phyloP scores from a whole-genome alignment of 352 stramenopile species.

The Aphanomyces invadans region DNA sequence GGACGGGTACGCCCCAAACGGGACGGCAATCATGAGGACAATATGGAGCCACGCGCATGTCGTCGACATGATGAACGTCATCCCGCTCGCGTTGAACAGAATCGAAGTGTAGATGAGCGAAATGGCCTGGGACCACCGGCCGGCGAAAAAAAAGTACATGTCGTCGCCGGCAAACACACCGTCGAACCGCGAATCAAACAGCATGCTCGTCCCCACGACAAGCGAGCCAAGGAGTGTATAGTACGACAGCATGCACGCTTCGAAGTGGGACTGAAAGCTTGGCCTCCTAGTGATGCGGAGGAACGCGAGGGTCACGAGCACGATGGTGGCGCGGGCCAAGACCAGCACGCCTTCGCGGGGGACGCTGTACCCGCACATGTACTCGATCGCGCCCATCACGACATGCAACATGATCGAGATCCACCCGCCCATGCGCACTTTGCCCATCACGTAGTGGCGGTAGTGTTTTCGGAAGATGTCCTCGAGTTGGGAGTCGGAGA shows the following conservation, averaged over 20 bases:
- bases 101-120: conserved; percentile 48
- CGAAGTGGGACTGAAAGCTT: conserved; percentile 45
- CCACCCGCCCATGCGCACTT: conserved; percentile 45
- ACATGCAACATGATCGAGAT: conserved; percentile 44
- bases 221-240: conserved; percentile 35
- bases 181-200: not conserved
- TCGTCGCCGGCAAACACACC: not conserved
- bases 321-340: conserved; percentile 33
- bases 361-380: conserved; percentile 31
- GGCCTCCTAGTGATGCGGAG: conserved; percentile 35
- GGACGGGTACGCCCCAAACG: conserved; percentile 35
- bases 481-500: conserved; percentile 50
- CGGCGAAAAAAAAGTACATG: conserved; percentile 23
- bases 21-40: conserved; percentile 39
- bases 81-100: conserved; percentile 52
- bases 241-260: conserved; percentile 39
- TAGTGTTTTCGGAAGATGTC: conserved; percentile 70
- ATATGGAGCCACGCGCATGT: conserved; percentile 43
- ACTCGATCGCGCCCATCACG: conserved; percentile 44
- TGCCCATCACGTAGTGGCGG: conserved; percentile 60
- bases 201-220: conserved; percentile 2
- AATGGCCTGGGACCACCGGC: conserved; percentile 32
- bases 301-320: conserved; percentile 39
- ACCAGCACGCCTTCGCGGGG: conserved; percentile 31
- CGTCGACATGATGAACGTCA: conserved; percentile 57